Percentiles rank a stretch among this genome's conserved stretches.
Conservation (phyloP, 805 yeast species). For the Jamesozyma jinghongensis region DNA sequence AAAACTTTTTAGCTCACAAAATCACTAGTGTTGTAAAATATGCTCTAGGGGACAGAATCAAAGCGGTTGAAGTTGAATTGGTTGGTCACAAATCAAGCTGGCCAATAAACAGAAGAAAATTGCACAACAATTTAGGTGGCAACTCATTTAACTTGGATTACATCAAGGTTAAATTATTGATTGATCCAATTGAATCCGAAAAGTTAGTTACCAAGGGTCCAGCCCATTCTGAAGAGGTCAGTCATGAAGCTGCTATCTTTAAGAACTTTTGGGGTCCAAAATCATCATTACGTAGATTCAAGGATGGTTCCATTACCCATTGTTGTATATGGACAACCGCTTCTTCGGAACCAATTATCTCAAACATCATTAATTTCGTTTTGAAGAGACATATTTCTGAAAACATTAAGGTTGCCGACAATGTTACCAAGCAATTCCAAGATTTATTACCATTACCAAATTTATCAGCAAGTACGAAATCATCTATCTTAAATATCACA, state of each 20-base stretch:
- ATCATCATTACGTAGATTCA: slow-evolving; percentile 81
- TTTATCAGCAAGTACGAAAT: slow-evolving; percentile 46
- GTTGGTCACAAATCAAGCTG: slow-evolving; percentile 25
- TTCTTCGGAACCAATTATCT: slow-evolving; percentile 50
- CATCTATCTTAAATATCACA: slow-evolving; percentile 38
- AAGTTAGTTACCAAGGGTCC: slow-evolving; percentile 86
- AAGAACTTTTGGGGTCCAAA: slow-evolving; percentile 83
- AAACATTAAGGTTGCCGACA: slow-evolving; percentile 21
- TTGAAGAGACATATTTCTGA: slow-evolving; percentile 55
- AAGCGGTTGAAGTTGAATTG: slow-evolving; percentile 30
- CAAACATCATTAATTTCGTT: slow-evolving; percentile 55
- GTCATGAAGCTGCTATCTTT: slow-evolving; percentile 53
- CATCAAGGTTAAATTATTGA: slow-evolving; percentile 51
- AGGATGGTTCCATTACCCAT: slow-evolving; percentile 83
- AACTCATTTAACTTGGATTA: slow-evolving; percentile 24
- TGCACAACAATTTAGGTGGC: slow-evolving; percentile 28
- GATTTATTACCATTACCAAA: slow-evolving; percentile 50
- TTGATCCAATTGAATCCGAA: slow-evolving; percentile 67
- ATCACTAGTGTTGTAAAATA: slow-evolving; percentile 46
- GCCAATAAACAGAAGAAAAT: slow-evolving; percentile 42
- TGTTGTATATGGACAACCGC: slow-evolving; percentile 77
- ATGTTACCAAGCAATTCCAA: slow-evolving; percentile 38
- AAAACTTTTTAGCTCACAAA: slow-evolving; percentile 54
- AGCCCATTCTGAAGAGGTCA: slow-evolving; percentile 43
- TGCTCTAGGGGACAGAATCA: slow-evolving; percentile 46